Conservation (phyloP, 495 filamentous ascomycete species). For the Hypoxylon trugodes region DNA sequence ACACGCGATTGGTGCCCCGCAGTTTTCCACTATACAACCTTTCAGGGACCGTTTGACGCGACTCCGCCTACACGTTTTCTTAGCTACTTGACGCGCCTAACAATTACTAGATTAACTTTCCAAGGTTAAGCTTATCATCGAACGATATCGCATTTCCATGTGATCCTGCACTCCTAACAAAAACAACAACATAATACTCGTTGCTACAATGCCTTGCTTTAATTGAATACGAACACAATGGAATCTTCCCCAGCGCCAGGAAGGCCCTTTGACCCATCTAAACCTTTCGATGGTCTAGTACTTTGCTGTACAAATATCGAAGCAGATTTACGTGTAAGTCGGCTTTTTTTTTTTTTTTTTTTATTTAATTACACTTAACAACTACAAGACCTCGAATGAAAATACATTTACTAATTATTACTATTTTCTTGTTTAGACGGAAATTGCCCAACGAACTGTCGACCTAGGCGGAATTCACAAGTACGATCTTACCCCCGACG, state of each 20-base stretch:
- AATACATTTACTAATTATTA: conserved; percentile 4
- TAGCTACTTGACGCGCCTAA: conserved; percentile 11
- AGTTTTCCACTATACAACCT: background rate
- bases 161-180: background rate
- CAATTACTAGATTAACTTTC: too few relatives aligned
- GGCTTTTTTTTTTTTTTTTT: background rate
- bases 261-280: conserved; percentile 52
- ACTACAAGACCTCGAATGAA: conserved; percentile 24
- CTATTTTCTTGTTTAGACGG: conserved; percentile 61
- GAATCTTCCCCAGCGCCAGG: conserved; percentile 33
- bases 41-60: background rate
- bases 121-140: background rate
- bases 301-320: conserved; percentile 92
- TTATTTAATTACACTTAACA: background rate
- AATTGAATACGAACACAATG: conserved; percentile 19
- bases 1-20: too few relatives aligned
- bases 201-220: conserved; percentile 30
- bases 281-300: conserved; percentile 80
- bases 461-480: conserved; percentile 89
- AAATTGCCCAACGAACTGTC: conserved; percentile 70
- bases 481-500: conserved; percentile 92
- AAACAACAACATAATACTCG: background rate
- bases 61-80: conserved; percentile 5
- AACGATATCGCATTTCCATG: background rate
- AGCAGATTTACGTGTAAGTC: conserved; percentile 79